These are phyloP conservation scores for Naganishia randhawae DNA, from an alignment of 768 basidiomycete species.

Conservation along the genomic window DNA sequence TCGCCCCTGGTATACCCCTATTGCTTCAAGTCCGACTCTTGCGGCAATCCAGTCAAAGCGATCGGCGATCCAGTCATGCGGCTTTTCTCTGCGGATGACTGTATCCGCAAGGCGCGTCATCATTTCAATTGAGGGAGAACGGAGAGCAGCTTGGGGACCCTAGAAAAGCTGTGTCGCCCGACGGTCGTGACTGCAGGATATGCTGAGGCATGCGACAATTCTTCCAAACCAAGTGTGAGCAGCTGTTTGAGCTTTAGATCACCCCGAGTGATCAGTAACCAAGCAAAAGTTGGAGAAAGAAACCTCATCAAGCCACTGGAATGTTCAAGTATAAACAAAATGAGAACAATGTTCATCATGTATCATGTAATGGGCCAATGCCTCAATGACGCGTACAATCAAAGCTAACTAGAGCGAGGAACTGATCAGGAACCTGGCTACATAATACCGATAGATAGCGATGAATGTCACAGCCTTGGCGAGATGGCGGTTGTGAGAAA, in stretches of 20 bases:
- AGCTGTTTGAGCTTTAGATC: no score
- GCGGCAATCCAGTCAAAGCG: background rate
- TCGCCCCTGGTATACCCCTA: no score
- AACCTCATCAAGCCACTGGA: no score
- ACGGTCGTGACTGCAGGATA: no score
- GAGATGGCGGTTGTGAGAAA: conserved; percentile 7
- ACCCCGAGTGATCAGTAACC: no score
- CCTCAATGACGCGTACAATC: background rate
- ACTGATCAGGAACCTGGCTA: conserved; percentile 23
- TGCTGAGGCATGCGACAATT: no score
- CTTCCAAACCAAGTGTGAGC: no score
- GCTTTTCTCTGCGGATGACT: background rate
- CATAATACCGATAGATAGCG: conserved; percentile 4
- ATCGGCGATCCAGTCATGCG: conserved; percentile 21
- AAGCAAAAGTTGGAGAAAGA: no score
- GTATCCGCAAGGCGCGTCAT: background rate
- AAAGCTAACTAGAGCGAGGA: conserved; percentile 14
- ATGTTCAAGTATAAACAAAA: background rate
- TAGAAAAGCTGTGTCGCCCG: no score
- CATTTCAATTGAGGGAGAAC: no score
- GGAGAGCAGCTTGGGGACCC: no score
- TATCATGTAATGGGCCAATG: conserved; percentile 17
- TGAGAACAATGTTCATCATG: conserved; percentile 25
- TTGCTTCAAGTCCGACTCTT: no score
- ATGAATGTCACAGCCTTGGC: background rate